Conservation (phyloP, 1,284 basidiomycete genomes). For the Porodaedalea pini region DNA sequence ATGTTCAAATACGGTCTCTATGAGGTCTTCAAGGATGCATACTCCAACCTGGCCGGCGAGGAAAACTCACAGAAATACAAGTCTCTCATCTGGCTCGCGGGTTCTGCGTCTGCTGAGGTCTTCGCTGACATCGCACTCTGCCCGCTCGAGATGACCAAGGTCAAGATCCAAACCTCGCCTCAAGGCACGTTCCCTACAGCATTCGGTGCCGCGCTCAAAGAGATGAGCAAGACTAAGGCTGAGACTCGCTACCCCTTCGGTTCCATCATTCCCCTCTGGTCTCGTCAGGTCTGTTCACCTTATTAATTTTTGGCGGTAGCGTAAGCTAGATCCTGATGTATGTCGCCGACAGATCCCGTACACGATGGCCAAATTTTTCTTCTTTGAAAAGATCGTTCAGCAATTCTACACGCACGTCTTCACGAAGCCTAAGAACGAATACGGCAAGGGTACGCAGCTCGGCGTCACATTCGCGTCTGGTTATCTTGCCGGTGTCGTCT, state of each 20-base stretch:
- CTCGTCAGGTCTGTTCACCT: slow-evolving; percentile 59
- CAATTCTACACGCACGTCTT: slow-evolving; percentile 76
- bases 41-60: slow-evolving; percentile 83
- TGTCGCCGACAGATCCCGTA: slow-evolving; percentile 63
- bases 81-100: slow-evolving; percentile 90
- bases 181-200: slow-evolving; percentile 70
- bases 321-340: not conserved
- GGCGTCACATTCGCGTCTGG: slow-evolving; percentile 78
- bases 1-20: slow-evolving; percentile 97
- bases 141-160: slow-evolving; percentile 81
- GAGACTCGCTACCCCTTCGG: slow-evolving; percentile 81
- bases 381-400: slow-evolving; percentile 76
- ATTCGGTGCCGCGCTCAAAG: slow-evolving; percentile 62
- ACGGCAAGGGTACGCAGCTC: slow-evolving; percentile 69
- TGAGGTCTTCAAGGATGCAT: slow-evolving; percentile 91
- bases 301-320: no score
- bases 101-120: slow-evolving; percentile 90
- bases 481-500: slow-evolving; percentile 79
- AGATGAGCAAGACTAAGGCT: slow-evolving; percentile 60
- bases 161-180: slow-evolving; percentile 78
- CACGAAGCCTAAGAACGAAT: slow-evolving; percentile 68
- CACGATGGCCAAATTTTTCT: slow-evolving; percentile 87
- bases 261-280: slow-evolving; percentile 78
- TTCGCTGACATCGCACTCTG: slow-evolving; percentile 91
- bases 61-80: slow-evolving; percentile 87